phyloP scores from a whole-genome alignment of 768 basidiomycete genomes.

The Amanita pseudoporphyria region DNA sequence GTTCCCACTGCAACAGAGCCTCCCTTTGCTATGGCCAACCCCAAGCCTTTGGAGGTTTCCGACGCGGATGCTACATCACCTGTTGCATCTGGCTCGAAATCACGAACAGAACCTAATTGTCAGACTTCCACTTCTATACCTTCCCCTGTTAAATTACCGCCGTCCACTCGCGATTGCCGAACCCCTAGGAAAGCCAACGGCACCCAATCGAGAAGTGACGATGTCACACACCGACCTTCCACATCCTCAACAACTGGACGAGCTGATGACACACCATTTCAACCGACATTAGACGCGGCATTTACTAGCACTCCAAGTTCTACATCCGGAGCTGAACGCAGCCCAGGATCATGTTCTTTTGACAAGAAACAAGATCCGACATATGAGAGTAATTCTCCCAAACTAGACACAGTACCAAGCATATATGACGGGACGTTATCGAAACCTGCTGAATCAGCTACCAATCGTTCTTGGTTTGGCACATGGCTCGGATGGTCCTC shows the following conservation, averaged over 20 bases:
- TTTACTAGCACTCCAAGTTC: too few species aligned
- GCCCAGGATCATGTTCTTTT: not conserved
- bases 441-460: not conserved
- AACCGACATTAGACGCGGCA: too few species aligned
- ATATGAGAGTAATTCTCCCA: not conserved
- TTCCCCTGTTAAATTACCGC: not conserved
- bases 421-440: not conserved
- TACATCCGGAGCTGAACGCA: not conserved
- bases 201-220: not conserved
- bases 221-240: not conserved
- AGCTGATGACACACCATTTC: too few species aligned
- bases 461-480: not conserved
- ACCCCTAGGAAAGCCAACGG: not conserved
- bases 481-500: slow-evolving; percentile 1
- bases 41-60: not conserved
- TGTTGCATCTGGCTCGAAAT: not conserved
- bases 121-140: not conserved
- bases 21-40: not conserved
- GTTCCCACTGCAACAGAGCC: not conserved
- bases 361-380: too few species aligned
- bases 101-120: not conserved
- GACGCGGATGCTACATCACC: not conserved
- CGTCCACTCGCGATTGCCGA: not conserved
- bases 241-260: too few species aligned
- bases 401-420: not conserved